Evolutionary conservation across 2,329 filamentous ascomycete species (phyloP).

Genomic region (Colletotrichum sp.): DNA sequence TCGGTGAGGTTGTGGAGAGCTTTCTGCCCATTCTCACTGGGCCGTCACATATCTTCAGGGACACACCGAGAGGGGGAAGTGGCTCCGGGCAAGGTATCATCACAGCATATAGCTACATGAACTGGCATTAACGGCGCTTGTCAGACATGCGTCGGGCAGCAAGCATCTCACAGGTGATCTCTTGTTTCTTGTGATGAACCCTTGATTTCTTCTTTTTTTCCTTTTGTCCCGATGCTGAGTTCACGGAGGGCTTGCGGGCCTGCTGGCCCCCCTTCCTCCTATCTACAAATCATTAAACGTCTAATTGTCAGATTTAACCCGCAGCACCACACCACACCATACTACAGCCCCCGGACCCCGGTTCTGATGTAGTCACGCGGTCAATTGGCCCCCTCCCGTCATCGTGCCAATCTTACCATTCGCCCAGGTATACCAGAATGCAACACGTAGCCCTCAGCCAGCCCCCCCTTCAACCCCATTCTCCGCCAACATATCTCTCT

Average conservation of each 20-base stretch:
- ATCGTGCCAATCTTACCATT: neutral
- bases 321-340: neutral
- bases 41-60: conserved; percentile 1
- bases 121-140: neutral
- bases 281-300: neutral
- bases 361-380: neutral
- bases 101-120: neutral
- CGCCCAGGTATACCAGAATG: neutral
- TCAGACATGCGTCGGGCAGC: conserved; percentile 16
- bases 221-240: neutral
- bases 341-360: neutral
- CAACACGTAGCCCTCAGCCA: neutral
- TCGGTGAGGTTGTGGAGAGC: conserved; percentile 20
- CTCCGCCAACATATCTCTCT: neutral
- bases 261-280: neutral
- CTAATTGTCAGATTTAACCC: neutral
- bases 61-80: neutral
- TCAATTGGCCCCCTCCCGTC: neutral
- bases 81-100: neutral
- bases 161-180: conserved; percentile 6
- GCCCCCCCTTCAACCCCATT: neutral
- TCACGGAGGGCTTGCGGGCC: neutral
- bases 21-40: neutral
- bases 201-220: neutral
- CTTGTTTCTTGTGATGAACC: neutral